A percentile compares a stretch with the other conserved stretches of the same genome.
These are phyloP conservation scores for Allium cepa DNA, from an alignment of 106 monocot species.

Conservation along the genomic window DNA sequence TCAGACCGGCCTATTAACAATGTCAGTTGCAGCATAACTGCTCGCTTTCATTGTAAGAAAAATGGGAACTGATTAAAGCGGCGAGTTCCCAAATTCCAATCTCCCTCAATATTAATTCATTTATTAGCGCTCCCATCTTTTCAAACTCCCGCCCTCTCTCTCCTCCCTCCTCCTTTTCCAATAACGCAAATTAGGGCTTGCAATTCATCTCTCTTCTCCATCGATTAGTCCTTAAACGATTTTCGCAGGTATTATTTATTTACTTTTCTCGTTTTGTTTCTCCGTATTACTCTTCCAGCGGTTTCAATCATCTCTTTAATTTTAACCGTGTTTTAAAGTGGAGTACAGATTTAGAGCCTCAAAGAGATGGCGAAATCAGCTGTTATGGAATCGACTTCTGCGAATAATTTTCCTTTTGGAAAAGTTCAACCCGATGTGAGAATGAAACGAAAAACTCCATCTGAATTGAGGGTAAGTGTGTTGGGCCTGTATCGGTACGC, in stretches of 20 bases:
- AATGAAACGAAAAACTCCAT: slow-evolving; percentile 64
- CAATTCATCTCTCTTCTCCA: not conserved
- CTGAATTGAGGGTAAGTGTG: slow-evolving; percentile 43
- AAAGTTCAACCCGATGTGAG: slow-evolving; percentile 10
- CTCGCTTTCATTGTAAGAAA: too few relatives aligned
- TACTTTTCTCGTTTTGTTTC: not conserved
- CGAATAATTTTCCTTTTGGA: slow-evolving; percentile 12
- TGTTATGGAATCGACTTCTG: slow-evolving; percentile 20
- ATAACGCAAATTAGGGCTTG: not conserved
- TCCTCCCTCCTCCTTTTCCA: not conserved
- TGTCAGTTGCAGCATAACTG: too few relatives aligned
- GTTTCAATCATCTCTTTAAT: not conserved
- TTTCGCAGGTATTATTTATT: not conserved
- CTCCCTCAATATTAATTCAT: not conserved
- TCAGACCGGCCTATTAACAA: too few relatives aligned
- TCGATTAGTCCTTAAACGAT: not conserved
- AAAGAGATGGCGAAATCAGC: slow-evolving; percentile 36
- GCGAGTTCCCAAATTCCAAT: not conserved
- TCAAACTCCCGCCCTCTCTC: slow-evolving; percentile 3
- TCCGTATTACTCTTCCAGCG: not conserved
- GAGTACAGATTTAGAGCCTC: slow-evolving; percentile 16
- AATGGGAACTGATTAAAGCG: too few relatives aligned
- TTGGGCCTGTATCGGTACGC: not conserved
- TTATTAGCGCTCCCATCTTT: not conserved
- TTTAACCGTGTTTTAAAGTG: not conserved